Evolutionary conservation across 2,329 filamentous ascomycete genomes (phyloP).

Genomic region (Arthrobotrys conoides): DNA sequence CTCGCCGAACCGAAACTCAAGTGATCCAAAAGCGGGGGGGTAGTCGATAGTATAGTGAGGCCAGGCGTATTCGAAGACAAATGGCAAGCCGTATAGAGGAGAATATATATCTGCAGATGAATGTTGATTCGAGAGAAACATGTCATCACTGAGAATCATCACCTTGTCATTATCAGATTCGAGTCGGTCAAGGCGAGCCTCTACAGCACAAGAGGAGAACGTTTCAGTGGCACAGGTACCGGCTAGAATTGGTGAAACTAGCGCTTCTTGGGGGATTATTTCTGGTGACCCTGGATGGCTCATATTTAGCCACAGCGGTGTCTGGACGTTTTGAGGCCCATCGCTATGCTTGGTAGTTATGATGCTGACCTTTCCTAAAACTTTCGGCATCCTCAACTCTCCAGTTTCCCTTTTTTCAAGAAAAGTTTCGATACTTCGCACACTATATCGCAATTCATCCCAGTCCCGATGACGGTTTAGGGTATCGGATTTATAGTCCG

Average conservation of each 20-base stretch:
- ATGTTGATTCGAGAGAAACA: slow-evolving; percentile 51
- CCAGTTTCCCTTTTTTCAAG: slow-evolving; percentile 27
- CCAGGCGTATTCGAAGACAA: slow-evolving; percentile 46
- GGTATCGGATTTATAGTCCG: slow-evolving; percentile 29
- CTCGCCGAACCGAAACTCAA: slow-evolving; percentile 43
- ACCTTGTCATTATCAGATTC: slow-evolving; percentile 35
- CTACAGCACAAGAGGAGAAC: slow-evolving; percentile 52
- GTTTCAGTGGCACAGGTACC: slow-evolving; percentile 31
- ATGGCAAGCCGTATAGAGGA: slow-evolving; percentile 38
- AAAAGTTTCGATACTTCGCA: slow-evolving; percentile 44
- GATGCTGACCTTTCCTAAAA: slow-evolving; percentile 43
- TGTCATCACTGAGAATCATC: slow-evolving; percentile 41
- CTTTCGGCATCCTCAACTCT: slow-evolving; percentile 21
- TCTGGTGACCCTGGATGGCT: slow-evolving; percentile 4
- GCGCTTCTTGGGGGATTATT: slow-evolving; percentile 33
- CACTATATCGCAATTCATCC: slow-evolving; percentile 50
- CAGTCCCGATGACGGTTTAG: slow-evolving; percentile 49
- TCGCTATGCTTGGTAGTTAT: slow-evolving; percentile 32
- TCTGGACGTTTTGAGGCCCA: background rate
- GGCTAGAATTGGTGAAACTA: slow-evolving; percentile 17
- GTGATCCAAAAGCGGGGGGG: slow-evolving; percentile 41
- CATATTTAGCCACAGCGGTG: slow-evolving; percentile 37
- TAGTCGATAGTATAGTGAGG: slow-evolving; percentile 36
- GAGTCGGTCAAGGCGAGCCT: slow-evolving; percentile 46
- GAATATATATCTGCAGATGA: slow-evolving; percentile 46